Evolutionary conservation across 345 rosid species (phyloP).

Genomic region (Populus davidiana): DNA sequence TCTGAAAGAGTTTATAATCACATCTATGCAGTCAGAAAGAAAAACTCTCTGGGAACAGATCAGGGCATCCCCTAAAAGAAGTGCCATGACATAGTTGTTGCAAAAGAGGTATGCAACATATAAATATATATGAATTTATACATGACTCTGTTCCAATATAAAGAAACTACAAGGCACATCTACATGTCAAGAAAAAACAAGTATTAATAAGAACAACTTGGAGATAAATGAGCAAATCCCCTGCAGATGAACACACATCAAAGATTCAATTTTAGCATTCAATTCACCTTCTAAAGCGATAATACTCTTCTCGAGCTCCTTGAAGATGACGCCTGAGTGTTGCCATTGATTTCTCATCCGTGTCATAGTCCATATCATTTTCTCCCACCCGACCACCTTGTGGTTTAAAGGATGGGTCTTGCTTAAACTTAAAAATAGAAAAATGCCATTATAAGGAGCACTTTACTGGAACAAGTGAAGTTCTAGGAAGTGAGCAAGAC

Average conservation of each 20-base stretch:
- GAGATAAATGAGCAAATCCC: background rate
- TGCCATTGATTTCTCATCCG: conserved; percentile 99
- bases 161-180: background rate
- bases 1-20: background rate
- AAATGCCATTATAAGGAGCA: conserved; percentile 12
- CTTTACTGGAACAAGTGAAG: background rate
- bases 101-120: background rate
- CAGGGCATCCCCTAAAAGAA: conserved; percentile 1
- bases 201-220: background rate
- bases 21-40: background rate
- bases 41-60: background rate
- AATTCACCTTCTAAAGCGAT: conserved; percentile 84
- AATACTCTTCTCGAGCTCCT: conserved; percentile 86
- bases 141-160: background rate
- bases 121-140: background rate
- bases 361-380: conserved; percentile 98
- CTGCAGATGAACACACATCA: background rate
- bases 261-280: background rate
- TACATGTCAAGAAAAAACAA: background rate
- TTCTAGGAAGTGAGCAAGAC: background rate
- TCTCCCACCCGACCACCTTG: conserved; percentile 98
- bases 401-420: conserved; percentile 94
- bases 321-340: conserved; percentile 93
- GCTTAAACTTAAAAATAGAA: conserved; percentile 58
- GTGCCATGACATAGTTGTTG: background rate